phyloP scores from a whole-genome alignment of 306 rosid species.

The Cicer chorassanicum region DNA sequence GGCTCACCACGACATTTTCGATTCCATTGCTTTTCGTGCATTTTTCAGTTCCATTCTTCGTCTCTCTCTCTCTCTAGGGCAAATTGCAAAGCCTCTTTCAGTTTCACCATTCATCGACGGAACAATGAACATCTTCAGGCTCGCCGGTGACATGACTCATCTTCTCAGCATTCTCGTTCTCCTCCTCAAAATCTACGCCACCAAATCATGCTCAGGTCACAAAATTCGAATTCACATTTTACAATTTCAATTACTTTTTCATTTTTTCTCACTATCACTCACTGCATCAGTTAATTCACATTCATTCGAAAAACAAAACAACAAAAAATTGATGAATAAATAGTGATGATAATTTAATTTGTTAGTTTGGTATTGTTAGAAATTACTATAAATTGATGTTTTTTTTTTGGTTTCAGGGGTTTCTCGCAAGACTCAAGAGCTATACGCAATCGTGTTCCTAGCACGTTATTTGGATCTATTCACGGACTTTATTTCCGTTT shows the following conservation, averaged over 20 bases:
- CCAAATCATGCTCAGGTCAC: constrained; percentile 93
- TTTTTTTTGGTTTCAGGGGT: constrained; percentile 55
- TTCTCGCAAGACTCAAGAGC: constrained; percentile 97
- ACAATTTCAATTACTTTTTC: neutral
- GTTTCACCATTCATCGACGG: neutral
- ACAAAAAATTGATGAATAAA: neutral
- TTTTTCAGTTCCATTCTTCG: neutral
- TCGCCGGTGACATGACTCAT: constrained; percentile 96
- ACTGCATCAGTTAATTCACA: neutral
- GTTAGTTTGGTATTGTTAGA: neutral
- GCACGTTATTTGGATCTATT: constrained; percentile 88
- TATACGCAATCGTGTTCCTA: constrained; percentile 78
- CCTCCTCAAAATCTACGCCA: constrained; percentile 95
- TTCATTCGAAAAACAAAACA: constrained; percentile 11
- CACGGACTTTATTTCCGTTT: constrained; percentile 77
- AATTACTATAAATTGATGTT: neutral
- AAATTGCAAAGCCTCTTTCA: constrained; percentile 36
- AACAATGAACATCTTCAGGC: constrained; percentile 87
- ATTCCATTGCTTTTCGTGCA: constrained; percentile 28
- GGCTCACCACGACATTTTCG: neutral
- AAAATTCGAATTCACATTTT: neutral
- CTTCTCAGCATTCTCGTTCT: constrained; percentile 84
- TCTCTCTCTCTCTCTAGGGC: constrained; percentile 44
- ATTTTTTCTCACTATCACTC: neutral
- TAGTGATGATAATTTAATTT: neutral